Percentiles rank a stretch among this genome's conserved stretches.
Evolutionary conservation across 331 rosid species (phyloP).

Genomic region (Saraca asoca): DNA sequence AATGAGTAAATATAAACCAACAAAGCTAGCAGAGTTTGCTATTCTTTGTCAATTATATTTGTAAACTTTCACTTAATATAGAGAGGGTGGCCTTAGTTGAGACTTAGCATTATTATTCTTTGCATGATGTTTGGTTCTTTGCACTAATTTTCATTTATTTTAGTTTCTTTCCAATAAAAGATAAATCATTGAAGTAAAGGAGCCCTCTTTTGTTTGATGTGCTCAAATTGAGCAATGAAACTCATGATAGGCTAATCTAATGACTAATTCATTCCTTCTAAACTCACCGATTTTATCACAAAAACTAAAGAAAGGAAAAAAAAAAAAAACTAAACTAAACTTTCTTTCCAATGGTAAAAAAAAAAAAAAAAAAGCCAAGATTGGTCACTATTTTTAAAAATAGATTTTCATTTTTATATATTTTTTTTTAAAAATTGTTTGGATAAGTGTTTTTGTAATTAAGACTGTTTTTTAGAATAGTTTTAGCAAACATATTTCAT

Average conservation of each 20-base stretch:
- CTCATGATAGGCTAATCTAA: conserved; percentile 33
- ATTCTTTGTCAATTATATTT: too few species aligned
- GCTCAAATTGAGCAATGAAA: conserved; percentile 15
- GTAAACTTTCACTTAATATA: too few species aligned
- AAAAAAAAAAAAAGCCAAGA: too few species aligned
- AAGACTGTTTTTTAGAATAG: too few species aligned
- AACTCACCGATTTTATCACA: conserved; percentile 28
- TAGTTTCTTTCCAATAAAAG: conserved; percentile 4
- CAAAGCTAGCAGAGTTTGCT: too few species aligned
- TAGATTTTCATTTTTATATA: too few species aligned
- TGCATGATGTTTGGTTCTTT: neutral
- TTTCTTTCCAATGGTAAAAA: neutral
- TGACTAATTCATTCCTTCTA: conserved; percentile 10
- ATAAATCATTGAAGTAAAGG: conserved; percentile 10
- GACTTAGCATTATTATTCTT: too few species aligned
- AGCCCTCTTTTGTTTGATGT: conserved; percentile 8
- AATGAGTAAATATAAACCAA: too few species aligned
- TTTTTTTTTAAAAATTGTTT: too few species aligned
- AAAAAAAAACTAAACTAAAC: neutral
- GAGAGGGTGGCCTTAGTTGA: too few species aligned
- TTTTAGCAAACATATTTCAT: too few species aligned
- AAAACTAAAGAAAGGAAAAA: neutral
- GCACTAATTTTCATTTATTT: neutral
- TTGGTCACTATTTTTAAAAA: neutral
- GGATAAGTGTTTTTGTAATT: too few species aligned